Percentiles rank a stretch among this genome's conserved stretches.
Conservation (phyloP, 306 rosid species). For the Pyrus communis region DNA sequence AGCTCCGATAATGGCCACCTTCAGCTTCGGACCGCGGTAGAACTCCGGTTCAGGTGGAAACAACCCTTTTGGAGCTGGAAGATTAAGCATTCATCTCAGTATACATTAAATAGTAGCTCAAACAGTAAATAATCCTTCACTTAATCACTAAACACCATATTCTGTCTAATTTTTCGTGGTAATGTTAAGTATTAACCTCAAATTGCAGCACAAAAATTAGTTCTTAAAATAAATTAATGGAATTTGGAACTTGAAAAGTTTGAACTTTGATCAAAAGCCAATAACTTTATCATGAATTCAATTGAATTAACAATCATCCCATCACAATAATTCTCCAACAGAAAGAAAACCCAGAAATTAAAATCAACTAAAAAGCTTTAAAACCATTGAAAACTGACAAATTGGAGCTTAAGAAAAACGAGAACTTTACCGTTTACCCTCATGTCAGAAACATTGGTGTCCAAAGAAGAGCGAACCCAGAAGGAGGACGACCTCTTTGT, state of each 20-base stretch:
- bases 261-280: neutral
- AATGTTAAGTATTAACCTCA: neutral
- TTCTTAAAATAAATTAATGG: neutral
- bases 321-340: neutral
- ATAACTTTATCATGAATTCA: neutral
- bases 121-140: neutral
- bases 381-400: neutral
- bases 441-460: conserved; percentile 81
- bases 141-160: neutral
- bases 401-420: neutral
- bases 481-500: conserved; percentile 12
- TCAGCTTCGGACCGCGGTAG: conserved; percentile 89
- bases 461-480: conserved; percentile 68
- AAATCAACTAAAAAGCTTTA: neutral
- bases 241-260: neutral
- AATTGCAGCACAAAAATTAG: neutral
- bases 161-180: neutral
- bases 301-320: neutral
- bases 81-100: conserved; percentile 10
- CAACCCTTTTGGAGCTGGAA: conserved; percentile 90
- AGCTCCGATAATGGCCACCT: conserved; percentile 96
- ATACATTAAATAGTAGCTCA: conserved; percentile 9
- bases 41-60: conserved; percentile 94
- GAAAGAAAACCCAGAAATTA: conserved; percentile 1
- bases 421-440: conserved; percentile 54